Evolutionary conservation across 352 stramenopile genomes (phyloP).

Genomic region (Phytophthora sansomeana): DNA sequence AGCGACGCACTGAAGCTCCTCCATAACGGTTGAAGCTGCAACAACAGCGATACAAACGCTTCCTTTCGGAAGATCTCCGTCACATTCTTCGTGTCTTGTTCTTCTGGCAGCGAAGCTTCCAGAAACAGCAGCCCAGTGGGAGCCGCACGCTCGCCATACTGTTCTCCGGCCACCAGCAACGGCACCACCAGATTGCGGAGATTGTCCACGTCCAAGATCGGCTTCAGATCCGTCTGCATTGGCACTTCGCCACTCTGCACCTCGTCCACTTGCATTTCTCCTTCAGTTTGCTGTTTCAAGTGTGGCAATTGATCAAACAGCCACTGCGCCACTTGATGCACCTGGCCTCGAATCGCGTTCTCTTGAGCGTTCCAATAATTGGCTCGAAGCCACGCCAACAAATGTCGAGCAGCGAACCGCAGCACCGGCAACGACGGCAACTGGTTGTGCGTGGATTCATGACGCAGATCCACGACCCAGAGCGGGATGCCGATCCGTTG

Average conservation of each 20-base stretch:
- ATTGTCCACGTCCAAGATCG: conserved; percentile 52
- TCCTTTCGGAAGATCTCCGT: conserved; percentile 35
- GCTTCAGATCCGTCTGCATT: background rate
- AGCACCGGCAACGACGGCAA: conserved; percentile 91
- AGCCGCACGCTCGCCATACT: conserved; percentile 59
- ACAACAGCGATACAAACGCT: conserved; percentile 46
- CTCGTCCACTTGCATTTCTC: conserved; percentile 10
- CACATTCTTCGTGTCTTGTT: conserved; percentile 7
- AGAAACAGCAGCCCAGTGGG: conserved; percentile 59
- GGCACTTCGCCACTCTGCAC: background rate
- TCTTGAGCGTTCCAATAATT: conserved; percentile 92
- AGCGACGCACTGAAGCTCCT: conserved; percentile 59
- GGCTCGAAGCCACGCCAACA: conserved; percentile 87
- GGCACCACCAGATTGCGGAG: conserved; percentile 68
- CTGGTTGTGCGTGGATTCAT: conserved; percentile 94
- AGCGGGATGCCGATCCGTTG: conserved; percentile 91
- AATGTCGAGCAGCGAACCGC: conserved; percentile 84
- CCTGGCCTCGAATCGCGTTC: conserved; percentile 50
- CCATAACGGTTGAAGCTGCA: conserved; percentile 66
- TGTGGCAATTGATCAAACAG: conserved; percentile 46
- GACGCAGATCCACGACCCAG: conserved; percentile 94
- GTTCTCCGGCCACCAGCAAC: conserved; percentile 65
- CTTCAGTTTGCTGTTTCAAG: conserved; percentile 1
- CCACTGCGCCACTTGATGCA: conserved; percentile 51
- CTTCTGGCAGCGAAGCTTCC: conserved; percentile 7